Base-by-base conservation (phyloP, 805 yeast species). In the Starmera pachycereana region DNA sequence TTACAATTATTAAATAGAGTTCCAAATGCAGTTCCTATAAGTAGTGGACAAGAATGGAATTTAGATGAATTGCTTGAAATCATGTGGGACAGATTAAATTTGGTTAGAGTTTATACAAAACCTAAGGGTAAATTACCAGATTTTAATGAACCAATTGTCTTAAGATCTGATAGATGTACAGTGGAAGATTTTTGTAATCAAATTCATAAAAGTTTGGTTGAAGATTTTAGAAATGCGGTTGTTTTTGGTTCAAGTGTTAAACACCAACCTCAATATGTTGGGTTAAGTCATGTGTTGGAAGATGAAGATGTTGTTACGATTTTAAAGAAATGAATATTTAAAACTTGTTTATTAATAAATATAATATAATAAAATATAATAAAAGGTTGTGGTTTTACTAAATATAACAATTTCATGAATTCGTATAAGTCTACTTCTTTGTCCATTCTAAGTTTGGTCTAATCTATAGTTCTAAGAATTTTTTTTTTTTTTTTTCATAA, bases 261-360 rank as follows among this genome's bases (percentile, higher is more conserved):
- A 68, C 98, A 92, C 61, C 97, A 90, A 63, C 97, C 97, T 12
- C 98, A 92, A 66, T 78, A 81, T 50, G 97, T 90, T 36, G 98
- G 98, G 27, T 69, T 92, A 50, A 62, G 72, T 36, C 98, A 92
- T 65, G 69, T 61, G 11, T 68, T 92, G 52, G 83, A 81, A 63
- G 99, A 92, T 63, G 99, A 92, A 64, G 99, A 92, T 63, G 98
- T 92, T 29, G 95, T 92, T 38, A 90, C 98, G 14, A 86, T 89
- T 51, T 72, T 89, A 65, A 89, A 89, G 68, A 81, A 85, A 58
- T 63, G 47, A 50, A 44, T 32, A 18, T 13, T 29, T 29, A 12
- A 11, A 29, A 29, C 32, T 12, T 12, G 33, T 13, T 31, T 33
- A 33, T 12, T 14, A 12, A 33, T 6, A 8, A 18, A 16, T 33